phyloP scores from a whole-genome alignment of 139 green algal genomes.

The Coelastrella sp. region DNA sequence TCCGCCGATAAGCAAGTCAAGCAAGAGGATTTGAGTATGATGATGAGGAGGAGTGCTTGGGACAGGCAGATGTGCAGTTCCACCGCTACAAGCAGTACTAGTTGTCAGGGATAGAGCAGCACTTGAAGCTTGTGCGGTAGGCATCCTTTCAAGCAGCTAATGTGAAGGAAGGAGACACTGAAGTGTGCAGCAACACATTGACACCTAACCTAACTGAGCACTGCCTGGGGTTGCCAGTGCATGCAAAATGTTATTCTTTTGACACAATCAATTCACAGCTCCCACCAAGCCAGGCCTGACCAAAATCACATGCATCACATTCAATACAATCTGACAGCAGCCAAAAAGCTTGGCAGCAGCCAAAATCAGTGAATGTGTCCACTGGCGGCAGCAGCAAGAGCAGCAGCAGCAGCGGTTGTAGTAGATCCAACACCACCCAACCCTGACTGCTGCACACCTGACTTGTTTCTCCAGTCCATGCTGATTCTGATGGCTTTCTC shows the following conservation, averaged over 20 bases:
- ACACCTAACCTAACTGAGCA: too few species aligned
- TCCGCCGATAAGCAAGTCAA: neutral
- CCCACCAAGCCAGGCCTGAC: too few species aligned
- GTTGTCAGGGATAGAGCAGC: neutral
- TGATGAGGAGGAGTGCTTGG: neutral
- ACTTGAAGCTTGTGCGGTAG: neutral
- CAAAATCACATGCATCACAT: neutral
- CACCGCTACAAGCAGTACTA: neutral
- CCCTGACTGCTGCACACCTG: neutral
- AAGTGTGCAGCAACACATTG: too few species aligned
- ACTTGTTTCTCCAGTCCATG: constrained; percentile 46
- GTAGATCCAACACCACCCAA: neutral
- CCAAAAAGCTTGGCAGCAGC: neutral
- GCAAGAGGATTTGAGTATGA: neutral
- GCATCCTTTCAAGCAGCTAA: neutral
- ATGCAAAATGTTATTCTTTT: too few species aligned
- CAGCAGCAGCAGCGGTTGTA: neutral
- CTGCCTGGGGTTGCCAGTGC: too few species aligned
- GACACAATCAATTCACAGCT: too few species aligned
- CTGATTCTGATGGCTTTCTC: constrained; percentile 52
- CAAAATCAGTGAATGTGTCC: neutral
- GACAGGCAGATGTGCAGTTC: neutral
- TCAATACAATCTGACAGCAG: neutral
- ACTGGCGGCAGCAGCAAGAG: neutral
- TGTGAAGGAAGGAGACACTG: neutral